A percentile compares a stretch with the other conserved stretches of the same genome.
phyloP scores from a whole-genome alignment of 176 grass and related monocot genomes.

The Cenchrus purpureus region DNA sequence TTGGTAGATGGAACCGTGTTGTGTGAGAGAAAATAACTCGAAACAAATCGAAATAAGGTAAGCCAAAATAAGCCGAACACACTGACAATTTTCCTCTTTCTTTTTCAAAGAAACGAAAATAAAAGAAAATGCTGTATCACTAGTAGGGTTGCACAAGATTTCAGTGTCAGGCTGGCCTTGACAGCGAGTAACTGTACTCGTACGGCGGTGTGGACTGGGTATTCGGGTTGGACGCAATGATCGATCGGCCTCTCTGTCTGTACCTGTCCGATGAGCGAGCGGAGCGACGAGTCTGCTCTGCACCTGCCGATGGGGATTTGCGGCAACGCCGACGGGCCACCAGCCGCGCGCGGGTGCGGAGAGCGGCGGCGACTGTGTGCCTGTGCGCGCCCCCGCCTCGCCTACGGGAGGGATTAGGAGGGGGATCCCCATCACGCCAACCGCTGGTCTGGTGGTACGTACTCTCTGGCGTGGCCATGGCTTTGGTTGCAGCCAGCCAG shows the following conservation, averaged over 20 bases:
- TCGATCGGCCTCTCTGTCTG: neutral
- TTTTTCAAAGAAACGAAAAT: neutral
- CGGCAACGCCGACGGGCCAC: conserved; percentile 42
- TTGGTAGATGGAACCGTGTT: no score
- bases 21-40: no score
- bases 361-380: neutral
- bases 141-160: neutral
- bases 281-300: neutral
- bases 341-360: neutral
- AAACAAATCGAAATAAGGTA: no score
- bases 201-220: neutral
- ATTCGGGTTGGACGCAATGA: neutral
- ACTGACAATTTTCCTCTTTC: no score
- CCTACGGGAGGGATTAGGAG: conserved; percentile 24
- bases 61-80: no score
- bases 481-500: neutral
- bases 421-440: conserved; percentile 52
- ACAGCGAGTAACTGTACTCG: neutral
- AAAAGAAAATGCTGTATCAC: no score
- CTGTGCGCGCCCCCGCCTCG: neutral
- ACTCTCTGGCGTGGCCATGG: neutral
- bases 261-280: neutral
- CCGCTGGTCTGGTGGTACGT: neutral
- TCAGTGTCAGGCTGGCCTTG: neutral
- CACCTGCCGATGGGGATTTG: conserved; percentile 8